phyloP scores from a whole-genome alignment of 768 basidiomycete genomes.

The Kondoa malvinella region DNA sequence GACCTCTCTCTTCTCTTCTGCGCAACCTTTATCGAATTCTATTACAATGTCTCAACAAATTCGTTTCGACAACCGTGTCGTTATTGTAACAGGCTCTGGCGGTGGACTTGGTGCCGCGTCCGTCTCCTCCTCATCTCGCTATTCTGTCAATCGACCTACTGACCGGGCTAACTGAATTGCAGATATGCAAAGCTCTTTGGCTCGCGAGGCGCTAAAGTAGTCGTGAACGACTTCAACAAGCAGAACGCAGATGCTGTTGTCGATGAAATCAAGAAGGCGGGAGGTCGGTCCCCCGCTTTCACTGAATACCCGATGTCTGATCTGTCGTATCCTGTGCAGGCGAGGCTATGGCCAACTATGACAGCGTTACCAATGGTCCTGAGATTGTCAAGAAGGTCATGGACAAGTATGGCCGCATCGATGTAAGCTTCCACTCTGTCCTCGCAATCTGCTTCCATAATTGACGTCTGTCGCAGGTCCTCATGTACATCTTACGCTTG shows the following conservation, averaged over 20 bases:
- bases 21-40: not conserved
- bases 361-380: conserved; percentile 69
- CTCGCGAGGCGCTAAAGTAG: conserved; percentile 72
- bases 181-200: conserved; percentile 86
- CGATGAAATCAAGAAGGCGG: conserved; percentile 55
- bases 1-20: too few species aligned
- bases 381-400: conserved; percentile 73
- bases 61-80: conserved; percentile 66
- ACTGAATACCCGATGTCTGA: not conserved
- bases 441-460: conserved; percentile 10
- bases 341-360: conserved; percentile 63
- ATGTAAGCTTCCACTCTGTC: conserved; percentile 34
- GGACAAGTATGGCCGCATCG: conserved; percentile 61
- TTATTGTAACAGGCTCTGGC: conserved; percentile 87
- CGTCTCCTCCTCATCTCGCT: not conserved
- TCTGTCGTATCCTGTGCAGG: conserved; percentile 37
- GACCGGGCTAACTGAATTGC: conserved; percentile 1
- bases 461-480: conserved; percentile 30
- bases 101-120: conserved; percentile 85
- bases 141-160: not conserved
- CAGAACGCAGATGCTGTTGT: conserved; percentile 82
- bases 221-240: conserved; percentile 84
- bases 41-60: not conserved
- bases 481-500: conserved; percentile 63
- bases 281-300: conserved; percentile 2